Evolutionary conservation across 108 stramenopile species (phyloP), one percentile per base, ranked within the genome.

Genomic region (Discostella stelligeroides): DNA sequence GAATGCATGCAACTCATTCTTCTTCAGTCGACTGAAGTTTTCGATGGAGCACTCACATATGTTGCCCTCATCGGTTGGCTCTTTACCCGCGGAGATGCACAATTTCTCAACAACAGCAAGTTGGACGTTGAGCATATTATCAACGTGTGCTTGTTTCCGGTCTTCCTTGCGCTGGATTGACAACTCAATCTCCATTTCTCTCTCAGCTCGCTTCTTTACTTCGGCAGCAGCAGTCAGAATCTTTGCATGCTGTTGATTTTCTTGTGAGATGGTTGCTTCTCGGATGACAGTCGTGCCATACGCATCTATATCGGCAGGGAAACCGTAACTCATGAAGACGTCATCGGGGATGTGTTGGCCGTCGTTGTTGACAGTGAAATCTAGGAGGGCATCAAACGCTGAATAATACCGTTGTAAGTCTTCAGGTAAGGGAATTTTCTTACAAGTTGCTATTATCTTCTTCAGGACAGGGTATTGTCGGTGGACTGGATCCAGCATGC

Each of bases 201-300:
- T 20, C 28, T 62, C 18, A 14, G 61, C 41, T 27, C 61, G 2
- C 4, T 7, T 45, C 20, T 12, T 9, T 4, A 43, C 34, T 25
- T 45, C 39, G 15, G 42, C 61, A 4, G 12, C 42, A 15, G 37
- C 42, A 1, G 61, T 62, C 4, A 62, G 61, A 47, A 24, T 17
- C 42, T 41, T 62, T 40, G 61, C 61, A 11, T 41, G 41, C 42
- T 41, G 40, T 25, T 45, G 60, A 23, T 45, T 45, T 40, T 61
- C 60, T 25, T 45, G 41, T 7, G 39, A 41, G 23, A 61, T 41
- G 39, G 42, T 45, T 45, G 25, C 24, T 9, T 9, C n/a, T 25
- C 29, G 40, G 15, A 61, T 25, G 15, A 21, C 37, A 28, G 1
- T 30, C 14, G 9, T 18, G 4, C 60, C 60, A 45, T 61, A 13